Conservation (phyloP, 768 basidiomycete species). For the Clitopilus hobsonii region DNA sequence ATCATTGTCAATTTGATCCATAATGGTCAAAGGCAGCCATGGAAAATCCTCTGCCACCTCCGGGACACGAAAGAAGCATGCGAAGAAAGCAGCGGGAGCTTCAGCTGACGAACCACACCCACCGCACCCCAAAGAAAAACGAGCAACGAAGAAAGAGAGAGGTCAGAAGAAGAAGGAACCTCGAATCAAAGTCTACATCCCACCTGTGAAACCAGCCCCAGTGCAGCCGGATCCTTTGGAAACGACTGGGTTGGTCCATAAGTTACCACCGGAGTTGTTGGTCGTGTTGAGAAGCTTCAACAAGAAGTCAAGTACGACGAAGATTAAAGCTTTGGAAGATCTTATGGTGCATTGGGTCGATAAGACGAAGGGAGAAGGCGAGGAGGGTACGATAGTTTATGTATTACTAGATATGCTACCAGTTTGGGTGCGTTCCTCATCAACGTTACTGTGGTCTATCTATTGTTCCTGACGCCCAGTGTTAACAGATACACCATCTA, state of each 20-base stretch:
- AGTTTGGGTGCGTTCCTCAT: slow-evolving; percentile 84
- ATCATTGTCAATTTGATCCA: not conserved
- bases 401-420: slow-evolving; percentile 63
- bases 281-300: slow-evolving; percentile 75
- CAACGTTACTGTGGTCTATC: no score
- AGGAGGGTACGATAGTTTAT: slow-evolving; percentile 32
- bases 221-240: slow-evolving; percentile 83
- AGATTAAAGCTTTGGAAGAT: slow-evolving; percentile 82
- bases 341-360: slow-evolving; percentile 66
- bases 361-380: slow-evolving; percentile 36
- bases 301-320: slow-evolving; percentile 89
- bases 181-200: slow-evolving; percentile 80
- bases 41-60: slow-evolving; percentile 78
- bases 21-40: slow-evolving; percentile 34
- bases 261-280: slow-evolving; percentile 75
- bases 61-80: slow-evolving; percentile 91
- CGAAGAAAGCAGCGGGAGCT: slow-evolving; percentile 56
- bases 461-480: no score
- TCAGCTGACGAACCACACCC: slow-evolving; percentile 28
- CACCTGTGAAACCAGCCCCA: slow-evolving; percentile 75
- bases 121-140: slow-evolving; percentile 34
- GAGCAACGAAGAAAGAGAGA: slow-evolving; percentile 47
- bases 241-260: slow-evolving; percentile 68
- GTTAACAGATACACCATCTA: slow-evolving; percentile 92
- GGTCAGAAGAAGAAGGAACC: slow-evolving; percentile 66